Base-by-base conservation (phyloP, 2,329 filamentous ascomycete genomes). In the Nemania diffusa region DNA sequence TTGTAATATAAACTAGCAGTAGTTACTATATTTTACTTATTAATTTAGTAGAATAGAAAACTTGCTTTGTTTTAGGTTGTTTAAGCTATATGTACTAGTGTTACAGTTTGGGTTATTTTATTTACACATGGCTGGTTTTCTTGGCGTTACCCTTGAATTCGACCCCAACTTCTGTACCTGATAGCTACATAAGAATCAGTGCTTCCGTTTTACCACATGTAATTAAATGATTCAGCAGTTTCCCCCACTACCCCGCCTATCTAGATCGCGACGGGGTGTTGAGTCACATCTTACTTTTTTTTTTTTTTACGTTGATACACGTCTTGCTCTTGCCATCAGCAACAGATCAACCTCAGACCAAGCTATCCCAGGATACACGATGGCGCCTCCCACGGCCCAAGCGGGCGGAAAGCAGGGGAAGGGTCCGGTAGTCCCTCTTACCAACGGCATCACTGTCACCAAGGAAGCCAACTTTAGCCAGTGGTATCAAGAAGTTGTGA, bases 401-500 rank as follows among this genome's bases (percentile, higher is more conserved):
- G 20, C 51, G 6, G 55, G 22, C 26, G 44, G 52, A 22, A 57
- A 63, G 58, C 58, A 61, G 40, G 48, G 15, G 46, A 57, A 63
- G 27, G 44, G 13, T 44, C 44, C 32, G 2, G 32, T 57, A 2
- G 53, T 57, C n/a, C 52, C 53, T 52, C 52, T 57, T 42, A 63
- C 24, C 27, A 63, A 57, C 40, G 65, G 65, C 24, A 68, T 71
- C 17, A 68, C 70, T 17, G 70, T 61, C 48, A 66, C 69, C 32
- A 71, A 71, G 50, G 69, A 72, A 6, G 52, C 55, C 55, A 93
- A 98, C 82, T 96, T 99, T 79, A 87, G 93, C 57, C 90, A 90
- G 81, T 99, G 96, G 96, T 99, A 99, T 82, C 93, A 97, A 82
- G 95, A 99, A 82, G 92, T 98, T 68, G 91, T 99, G 64, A 90